These are phyloP conservation scores for Barbatosphaeria neglecta DNA, from an alignment of 495 filamentous ascomycete species.

Conservation along the genomic window DNA sequence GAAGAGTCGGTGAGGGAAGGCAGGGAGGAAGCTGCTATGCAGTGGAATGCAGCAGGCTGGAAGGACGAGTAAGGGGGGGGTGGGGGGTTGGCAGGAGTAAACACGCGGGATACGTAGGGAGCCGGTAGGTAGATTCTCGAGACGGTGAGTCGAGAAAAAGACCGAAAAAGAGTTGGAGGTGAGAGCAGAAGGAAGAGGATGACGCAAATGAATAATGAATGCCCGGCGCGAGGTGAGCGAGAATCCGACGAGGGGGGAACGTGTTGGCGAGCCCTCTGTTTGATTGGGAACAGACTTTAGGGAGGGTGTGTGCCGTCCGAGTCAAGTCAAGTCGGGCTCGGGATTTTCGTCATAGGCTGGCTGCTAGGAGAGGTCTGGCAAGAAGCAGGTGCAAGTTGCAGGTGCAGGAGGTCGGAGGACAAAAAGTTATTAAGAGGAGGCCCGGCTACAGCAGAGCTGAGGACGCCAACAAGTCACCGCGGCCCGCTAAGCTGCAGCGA, in stretches of 20 bases:
- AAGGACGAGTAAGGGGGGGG: too few relatives aligned
- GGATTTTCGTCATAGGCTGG: not conserved
- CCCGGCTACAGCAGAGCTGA: not conserved
- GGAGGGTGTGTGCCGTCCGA: not conserved
- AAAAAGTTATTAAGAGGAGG: not conserved
- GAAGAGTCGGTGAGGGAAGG: not conserved
- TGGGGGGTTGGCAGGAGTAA: too few relatives aligned
- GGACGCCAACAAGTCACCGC: too few relatives aligned
- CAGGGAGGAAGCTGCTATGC: too few relatives aligned
- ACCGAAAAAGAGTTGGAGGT: not conserved
- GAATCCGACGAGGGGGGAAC: not conserved
- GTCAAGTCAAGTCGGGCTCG: too few relatives aligned
- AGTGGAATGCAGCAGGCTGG: too few relatives aligned
- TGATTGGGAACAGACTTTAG: not conserved
- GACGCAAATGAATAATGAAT: not conserved
- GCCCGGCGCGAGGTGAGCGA: not conserved
- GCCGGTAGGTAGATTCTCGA: too few relatives aligned
- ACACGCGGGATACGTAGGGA: too few relatives aligned
- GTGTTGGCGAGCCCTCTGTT: not conserved
- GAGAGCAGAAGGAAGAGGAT: not conserved
- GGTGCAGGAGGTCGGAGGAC: not conserved
- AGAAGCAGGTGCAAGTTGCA: too few relatives aligned
- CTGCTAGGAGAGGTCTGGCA: too few relatives aligned
- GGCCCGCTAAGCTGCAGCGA: not conserved
- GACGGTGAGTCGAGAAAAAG: too few relatives aligned